A percentile compares a stretch with the other conserved stretches of the same genome.
Conservation (phyloP, 495 filamentous ascomycete species). For the Evernia prunastri region DNA sequence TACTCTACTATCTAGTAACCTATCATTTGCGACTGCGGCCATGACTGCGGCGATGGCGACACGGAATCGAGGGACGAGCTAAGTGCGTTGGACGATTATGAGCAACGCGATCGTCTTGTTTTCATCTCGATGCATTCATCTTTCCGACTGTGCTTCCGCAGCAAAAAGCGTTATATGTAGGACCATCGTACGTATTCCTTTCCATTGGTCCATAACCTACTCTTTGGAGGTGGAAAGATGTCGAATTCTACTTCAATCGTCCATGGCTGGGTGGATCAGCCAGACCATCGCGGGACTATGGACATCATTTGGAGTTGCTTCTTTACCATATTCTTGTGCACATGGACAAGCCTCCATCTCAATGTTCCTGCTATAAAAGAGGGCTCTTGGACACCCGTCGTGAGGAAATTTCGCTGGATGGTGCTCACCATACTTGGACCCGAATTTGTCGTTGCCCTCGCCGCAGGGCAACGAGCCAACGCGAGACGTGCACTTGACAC, state of each 20-base stretch:
- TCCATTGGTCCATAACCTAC: too few species aligned
- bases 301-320: constrained; percentile 23
- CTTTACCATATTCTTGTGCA: constrained; percentile 27
- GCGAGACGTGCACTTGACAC: constrained; percentile 15
- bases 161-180: too few species aligned
- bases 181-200: too few species aligned
- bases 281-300: constrained; percentile 24
- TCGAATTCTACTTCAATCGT: constrained; percentile 1
- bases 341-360: constrained; percentile 24
- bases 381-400: constrained; percentile 5
- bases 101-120: too few species aligned
- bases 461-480: constrained; percentile 20
- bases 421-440: constrained; percentile 23
- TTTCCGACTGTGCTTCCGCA: too few species aligned
- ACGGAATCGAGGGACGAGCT: too few species aligned
- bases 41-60: too few species aligned
- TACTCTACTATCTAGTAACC: too few species aligned
- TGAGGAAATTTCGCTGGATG: constrained; percentile 24
- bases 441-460: constrained; percentile 24
- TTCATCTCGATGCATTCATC: too few species aligned
- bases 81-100: too few species aligned
- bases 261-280: constrained; percentile 25
- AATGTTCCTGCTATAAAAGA: constrained; percentile 27
- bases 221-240: background rate
- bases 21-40: too few species aligned